These are phyloP conservation scores for Karstenula rhodostoma DNA, from an alignment of 2,329 filamentous ascomycete genomes.

Conservation along the genomic window DNA sequence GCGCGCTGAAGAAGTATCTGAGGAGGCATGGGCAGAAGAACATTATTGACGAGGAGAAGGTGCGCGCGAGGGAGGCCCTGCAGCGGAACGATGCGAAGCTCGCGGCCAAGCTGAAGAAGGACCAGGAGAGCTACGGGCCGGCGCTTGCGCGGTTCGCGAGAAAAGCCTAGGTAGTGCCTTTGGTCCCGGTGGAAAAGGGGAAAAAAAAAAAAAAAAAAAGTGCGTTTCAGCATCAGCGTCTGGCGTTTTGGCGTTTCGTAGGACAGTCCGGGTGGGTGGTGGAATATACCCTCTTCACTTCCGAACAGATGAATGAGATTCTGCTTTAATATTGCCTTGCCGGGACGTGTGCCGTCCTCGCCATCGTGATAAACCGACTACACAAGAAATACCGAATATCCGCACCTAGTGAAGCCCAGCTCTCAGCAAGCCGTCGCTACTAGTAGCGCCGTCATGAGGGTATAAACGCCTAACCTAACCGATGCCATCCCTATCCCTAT, in stretches of 20 bases:
- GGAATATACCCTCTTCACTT: slow-evolving; percentile 6
- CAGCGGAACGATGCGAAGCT: slow-evolving; percentile 72
- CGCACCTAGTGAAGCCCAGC: background rate
- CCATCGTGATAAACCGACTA: background rate
- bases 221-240: slow-evolving; percentile 3
- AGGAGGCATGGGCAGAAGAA: slow-evolving; percentile 93
- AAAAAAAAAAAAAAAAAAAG: background rate
- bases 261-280: background rate
- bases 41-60: slow-evolving; percentile 92
- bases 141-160: slow-evolving; percentile 85
- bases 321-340: background rate
- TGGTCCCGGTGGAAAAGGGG: too few species aligned
- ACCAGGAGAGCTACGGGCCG: slow-evolving; percentile 78
- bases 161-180: slow-evolving; percentile 55
- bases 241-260: slow-evolving; percentile 9
- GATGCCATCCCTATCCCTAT: background rate
- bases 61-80: slow-evolving; percentile 85
- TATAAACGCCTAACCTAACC: slow-evolving; percentile 11
- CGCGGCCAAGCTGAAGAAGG: slow-evolving; percentile 58
- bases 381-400: background rate
- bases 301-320: slow-evolving; percentile 3
- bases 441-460: slow-evolving; percentile 3
- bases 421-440: too few species aligned
- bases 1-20: slow-evolving; percentile 84
- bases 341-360: background rate